Base-by-base conservation (phyloP, 108 stramenopile genomes). In the Bacterosira constricta region DNA sequence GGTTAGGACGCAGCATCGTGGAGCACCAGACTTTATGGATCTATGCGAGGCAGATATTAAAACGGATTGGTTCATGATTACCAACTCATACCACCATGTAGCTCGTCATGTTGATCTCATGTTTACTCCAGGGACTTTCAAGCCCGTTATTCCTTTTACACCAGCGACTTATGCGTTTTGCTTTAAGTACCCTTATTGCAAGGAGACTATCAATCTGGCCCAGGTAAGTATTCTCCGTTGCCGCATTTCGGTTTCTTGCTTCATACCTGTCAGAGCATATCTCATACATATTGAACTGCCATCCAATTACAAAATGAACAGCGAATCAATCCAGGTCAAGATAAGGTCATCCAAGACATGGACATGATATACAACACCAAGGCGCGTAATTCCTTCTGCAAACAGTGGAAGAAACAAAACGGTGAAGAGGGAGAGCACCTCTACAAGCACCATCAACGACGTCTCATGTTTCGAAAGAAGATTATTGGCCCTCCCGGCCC, bases 31-130 rank as follows among this genome's bases (percentile, higher is more conserved):
- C 66, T 82, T 71, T 37, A 83, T 85, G 78, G 88, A 89, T 55
- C 65, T 89, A 4, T 89, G 88, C 49, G 85, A 83, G 18, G 88
- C 84, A 15, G 73, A 78, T 26, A 66, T 89, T 13, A 65, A 71
- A 39, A 89, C 85, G 3, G 73, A 77, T 8, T 89, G 88, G 88
- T 87, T 89, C 64, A 87, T 86, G 84, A 77, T 85, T 1, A 87
- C 88, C 8, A 87, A 87, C 75, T 87, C 86, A 0, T 89, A 83
- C 42, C 83, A 85, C 66, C 75, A 83, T 31, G 81, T 89, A 13
- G 57, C 83, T 37, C 58, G 75, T 34, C 81, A 89, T 37, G 78
- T 89, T 11, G 82, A 84, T 53, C 39, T 87, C 12, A 87, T 89
- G 88, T 87, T 87, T 45, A 67, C 75, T 13, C 81, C 69, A 4